phyloP scores from a whole-genome alignment of 2,329 filamentous ascomycete genomes.

The Trichocomaceae sp. region DNA sequence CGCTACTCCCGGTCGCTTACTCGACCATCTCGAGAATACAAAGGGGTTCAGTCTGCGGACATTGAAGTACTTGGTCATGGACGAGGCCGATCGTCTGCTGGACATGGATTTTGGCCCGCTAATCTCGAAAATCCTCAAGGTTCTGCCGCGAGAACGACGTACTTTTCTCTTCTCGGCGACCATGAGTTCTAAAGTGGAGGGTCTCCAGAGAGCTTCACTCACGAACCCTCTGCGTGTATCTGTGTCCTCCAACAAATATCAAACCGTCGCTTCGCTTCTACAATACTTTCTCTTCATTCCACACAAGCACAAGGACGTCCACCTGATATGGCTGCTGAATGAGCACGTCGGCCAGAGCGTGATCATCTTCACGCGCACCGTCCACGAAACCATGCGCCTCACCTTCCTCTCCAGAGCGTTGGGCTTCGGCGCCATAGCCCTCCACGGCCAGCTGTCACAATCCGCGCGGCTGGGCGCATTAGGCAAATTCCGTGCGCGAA shows the following conservation, averaged over 20 bases:
- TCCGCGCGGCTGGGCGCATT: conserved; percentile 78
- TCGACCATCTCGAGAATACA: conserved; percentile 93
- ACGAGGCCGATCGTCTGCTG: conserved; percentile 84
- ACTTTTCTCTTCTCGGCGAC: conserved; percentile 94
- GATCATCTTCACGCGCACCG: conserved; percentile 88
- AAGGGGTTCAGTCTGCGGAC: conserved; percentile 83
- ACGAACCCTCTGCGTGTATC: conserved; percentile 71
- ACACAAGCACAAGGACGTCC: conserved; percentile 79
- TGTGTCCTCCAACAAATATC: conserved; percentile 76
- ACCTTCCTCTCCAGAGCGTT: conserved; percentile 76
- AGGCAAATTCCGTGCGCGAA: conserved; percentile 77
- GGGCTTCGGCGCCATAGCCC: conserved; percentile 82
- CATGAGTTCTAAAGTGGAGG: conserved; percentile 89
- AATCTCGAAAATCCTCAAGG: conserved; percentile 87
- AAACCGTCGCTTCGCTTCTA: conserved; percentile 81
- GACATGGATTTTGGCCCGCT: conserved; percentile 93
- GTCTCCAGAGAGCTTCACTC: conserved; percentile 79
- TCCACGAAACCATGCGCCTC: conserved; percentile 81
- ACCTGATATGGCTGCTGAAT: conserved; percentile 78
- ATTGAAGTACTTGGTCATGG: conserved; percentile 86
- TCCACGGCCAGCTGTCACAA: conserved; percentile 89
- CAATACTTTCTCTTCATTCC: conserved; percentile 85
- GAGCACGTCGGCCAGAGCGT: conserved; percentile 78
- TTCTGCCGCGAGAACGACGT: conserved; percentile 63
- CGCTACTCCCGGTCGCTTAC: conserved; percentile 78